Base-by-base conservation (phyloP, 129 eudicot species). In the Ambrosia trifida region DNA sequence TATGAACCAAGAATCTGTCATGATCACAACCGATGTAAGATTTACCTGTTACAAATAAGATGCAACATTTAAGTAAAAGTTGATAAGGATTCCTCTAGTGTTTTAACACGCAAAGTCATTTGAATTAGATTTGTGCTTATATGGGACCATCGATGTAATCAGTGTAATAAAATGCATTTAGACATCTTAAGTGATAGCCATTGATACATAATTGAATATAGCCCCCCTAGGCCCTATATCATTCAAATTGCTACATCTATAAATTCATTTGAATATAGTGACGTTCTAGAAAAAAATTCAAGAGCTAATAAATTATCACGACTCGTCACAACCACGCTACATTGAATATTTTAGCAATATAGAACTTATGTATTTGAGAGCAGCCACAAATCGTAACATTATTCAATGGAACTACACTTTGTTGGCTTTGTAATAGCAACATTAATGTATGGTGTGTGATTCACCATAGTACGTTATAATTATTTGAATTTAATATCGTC, bases 101-200 rank as follows among this genome's bases (percentile, higher is more conserved):
- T 41, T 8, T 51, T 69, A 61, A 40, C 70, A 69, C 76, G 35
- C 75, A 35, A 76, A 50, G 70, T 77, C 49, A 9, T 46, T 77
- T 77, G 46, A 62, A 61, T 61, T 38, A 19, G 53, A 76, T 40
- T 33, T 76, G 41, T 4, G 19, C 11, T 51, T 36, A 13, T 17
- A 47, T 41, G 57, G 76, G 54, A 30, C 76, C 76, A 69, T 76
- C 14, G 63, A 69, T 47, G 52, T 46, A 57, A 76, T 47, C 12
- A 31, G 58, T 40, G 46, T 66, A 65, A 66, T 47, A 68, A 69
- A 68, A 57, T 58, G 35, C 70, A 46, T 59, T 31, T 35, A 47
- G 75, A 44, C 80, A 54, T 18, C 51, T 57, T 74, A 49, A 69
- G 33, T 62, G 35, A 40, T 69, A 47, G 72, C 65, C 65, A 4